phyloP scores from a whole-genome alignment of 1,284 basidiomycete species.

The Ustilago crameri region DNA sequence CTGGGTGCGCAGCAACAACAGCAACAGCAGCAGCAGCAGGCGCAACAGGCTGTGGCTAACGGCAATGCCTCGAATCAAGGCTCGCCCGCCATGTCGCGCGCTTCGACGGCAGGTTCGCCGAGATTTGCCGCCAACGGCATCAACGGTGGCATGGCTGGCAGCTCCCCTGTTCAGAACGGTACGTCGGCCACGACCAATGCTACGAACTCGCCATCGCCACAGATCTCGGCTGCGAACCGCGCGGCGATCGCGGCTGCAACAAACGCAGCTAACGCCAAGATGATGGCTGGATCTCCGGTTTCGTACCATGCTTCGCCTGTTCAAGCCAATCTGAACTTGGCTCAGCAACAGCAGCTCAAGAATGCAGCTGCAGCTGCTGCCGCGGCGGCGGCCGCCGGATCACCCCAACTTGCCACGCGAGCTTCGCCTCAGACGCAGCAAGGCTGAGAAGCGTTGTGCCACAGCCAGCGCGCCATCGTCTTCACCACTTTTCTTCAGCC shows the following conservation, averaged over 20 bases:
- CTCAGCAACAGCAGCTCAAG: conserved; percentile 44
- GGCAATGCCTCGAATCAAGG: conserved; percentile 42
- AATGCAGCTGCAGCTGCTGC: conserved; percentile 40
- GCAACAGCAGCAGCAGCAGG: conserved; percentile 30
- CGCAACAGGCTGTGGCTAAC: conserved; percentile 19
- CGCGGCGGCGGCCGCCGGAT: conserved; percentile 41
- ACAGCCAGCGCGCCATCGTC: background rate
- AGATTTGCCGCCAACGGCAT: conserved; percentile 45
- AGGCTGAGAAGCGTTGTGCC: conserved; percentile 9
- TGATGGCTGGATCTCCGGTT: conserved; percentile 39
- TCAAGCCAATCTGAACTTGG: conserved; percentile 37
- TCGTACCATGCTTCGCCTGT: conserved; percentile 45
- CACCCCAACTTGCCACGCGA: conserved; percentile 31
- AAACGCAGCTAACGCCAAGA: conserved; percentile 42
- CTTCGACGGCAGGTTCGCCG: conserved; percentile 45
- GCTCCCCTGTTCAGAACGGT: conserved; percentile 39
- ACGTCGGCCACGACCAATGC: conserved; percentile 35
- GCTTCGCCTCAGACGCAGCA: conserved; percentile 47
- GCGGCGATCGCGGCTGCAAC: conserved; percentile 46
- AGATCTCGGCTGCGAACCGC: conserved; percentile 46
- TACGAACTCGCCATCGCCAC: conserved; percentile 49
- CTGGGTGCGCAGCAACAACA: conserved; percentile 37
- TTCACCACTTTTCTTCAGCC: background rate
- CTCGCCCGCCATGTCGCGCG: conserved; percentile 49
- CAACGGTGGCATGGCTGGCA: conserved; percentile 29